phyloP scores from a whole-genome alignment of 345 rosid species.

The Moringa oleifera region DNA sequence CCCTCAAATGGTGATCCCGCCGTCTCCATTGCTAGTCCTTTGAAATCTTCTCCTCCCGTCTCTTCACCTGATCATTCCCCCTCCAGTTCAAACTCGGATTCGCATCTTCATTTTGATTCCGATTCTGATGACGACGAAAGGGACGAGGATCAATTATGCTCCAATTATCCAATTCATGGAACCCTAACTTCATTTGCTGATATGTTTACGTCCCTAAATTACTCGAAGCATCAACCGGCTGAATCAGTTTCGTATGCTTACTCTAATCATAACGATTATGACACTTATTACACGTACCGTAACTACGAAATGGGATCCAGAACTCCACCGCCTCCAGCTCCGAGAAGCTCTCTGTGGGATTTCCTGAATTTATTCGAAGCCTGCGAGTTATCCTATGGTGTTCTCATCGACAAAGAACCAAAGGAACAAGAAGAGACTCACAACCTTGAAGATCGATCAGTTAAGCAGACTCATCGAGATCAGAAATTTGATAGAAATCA shows the following conservation, averaged over 20 bases:
- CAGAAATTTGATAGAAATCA: background rate
- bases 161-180: conserved; percentile 10
- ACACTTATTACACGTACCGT: background rate
- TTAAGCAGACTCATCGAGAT: background rate
- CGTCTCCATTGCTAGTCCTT: background rate
- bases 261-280: background rate
- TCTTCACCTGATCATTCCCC: conserved; percentile 23
- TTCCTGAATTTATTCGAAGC: conserved; percentile 45
- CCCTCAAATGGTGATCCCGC: conserved; percentile 5
- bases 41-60: conserved; percentile 18
- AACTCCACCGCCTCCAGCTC: conserved; percentile 43
- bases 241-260: conserved; percentile 14
- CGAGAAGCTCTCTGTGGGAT: conserved; percentile 51
- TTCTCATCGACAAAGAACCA: conserved; percentile 5
- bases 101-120: conserved; percentile 47
- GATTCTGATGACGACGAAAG: conserved; percentile 43
- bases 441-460: conserved; percentile 1
- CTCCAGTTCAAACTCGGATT: conserved; percentile 33
- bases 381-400: conserved; percentile 20
- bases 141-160: background rate
- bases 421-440: conserved; percentile 13
- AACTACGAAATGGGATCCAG: conserved; percentile 6
- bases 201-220: background rate
- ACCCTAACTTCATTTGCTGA: conserved; percentile 6
- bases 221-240: background rate